These are phyloP conservation scores for Oidium heveae DNA, from an alignment of 2,329 filamentous ascomycete genomes.

Conservation along the genomic window DNA sequence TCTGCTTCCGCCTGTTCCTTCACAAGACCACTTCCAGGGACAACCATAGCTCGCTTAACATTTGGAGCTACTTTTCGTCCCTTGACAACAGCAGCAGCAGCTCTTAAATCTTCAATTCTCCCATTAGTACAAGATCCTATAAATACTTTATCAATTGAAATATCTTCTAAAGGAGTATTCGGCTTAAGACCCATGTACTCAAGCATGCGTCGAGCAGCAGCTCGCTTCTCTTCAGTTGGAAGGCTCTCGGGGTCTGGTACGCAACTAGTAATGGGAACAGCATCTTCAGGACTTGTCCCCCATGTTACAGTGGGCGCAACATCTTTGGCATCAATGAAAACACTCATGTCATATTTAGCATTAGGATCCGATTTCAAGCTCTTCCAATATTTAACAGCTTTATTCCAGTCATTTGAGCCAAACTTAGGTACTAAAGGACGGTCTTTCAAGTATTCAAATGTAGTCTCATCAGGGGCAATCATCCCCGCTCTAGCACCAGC, in stretches of 20 bases:
- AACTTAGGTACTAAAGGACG: constrained; percentile 67
- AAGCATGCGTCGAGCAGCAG: constrained; percentile 53
- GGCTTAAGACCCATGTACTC: constrained; percentile 89
- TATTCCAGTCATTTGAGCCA: constrained; percentile 72
- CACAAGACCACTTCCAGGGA: constrained; percentile 82
- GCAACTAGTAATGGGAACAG: constrained; percentile 76
- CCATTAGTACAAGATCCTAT: constrained; percentile 97
- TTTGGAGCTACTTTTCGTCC: constrained; percentile 71
- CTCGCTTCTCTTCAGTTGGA: constrained; percentile 52
- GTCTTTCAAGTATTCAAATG: constrained; percentile 86
- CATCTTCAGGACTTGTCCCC: constrained; percentile 92
- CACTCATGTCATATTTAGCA: constrained; percentile 71
- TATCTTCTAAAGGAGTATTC: constrained; percentile 78
- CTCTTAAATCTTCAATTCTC: constrained; percentile 80
- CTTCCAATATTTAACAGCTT: constrained; percentile 70
- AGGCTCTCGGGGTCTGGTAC: constrained; percentile 84
- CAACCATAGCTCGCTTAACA: constrained; percentile 84
- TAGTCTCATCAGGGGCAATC: constrained; percentile 83
- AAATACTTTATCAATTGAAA: constrained; percentile 83
- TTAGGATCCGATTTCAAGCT: constrained; percentile 63
- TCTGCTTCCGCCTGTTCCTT: constrained; percentile 80
- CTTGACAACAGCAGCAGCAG: constrained; percentile 63
- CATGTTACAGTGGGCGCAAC: constrained; percentile 85
- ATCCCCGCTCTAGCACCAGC: constrained; percentile 85
- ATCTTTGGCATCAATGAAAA: constrained; percentile 78